A percentile compares a stretch with the other conserved stretches of the same genome.
phyloP scores from a whole-genome alignment of 2,329 filamentous ascomycete genomes.

The Calonectria pteridis region DNA sequence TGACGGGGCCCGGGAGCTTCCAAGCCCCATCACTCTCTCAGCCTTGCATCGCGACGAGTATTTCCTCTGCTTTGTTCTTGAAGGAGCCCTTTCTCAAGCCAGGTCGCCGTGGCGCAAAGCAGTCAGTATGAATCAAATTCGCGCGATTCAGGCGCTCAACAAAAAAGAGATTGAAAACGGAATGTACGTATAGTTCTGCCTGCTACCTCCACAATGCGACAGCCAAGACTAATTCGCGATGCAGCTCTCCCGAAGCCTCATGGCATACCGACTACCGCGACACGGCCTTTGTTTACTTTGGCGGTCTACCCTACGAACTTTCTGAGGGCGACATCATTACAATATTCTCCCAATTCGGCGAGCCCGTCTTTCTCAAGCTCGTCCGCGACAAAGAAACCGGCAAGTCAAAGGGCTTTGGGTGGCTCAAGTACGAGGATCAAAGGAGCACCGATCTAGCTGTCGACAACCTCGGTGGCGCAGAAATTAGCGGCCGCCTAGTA shows the following conservation, averaged over 20 bases:
- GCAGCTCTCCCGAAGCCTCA: slow-evolving; percentile 84
- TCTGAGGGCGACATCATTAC: slow-evolving; percentile 96
- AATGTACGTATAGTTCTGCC: slow-evolving; percentile 67
- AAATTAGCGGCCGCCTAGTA: slow-evolving; percentile 82
- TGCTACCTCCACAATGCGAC: background rate
- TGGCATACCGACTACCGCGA: slow-evolving; percentile 99
- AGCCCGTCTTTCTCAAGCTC: slow-evolving; percentile 93
- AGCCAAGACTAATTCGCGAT: slow-evolving; percentile 40
- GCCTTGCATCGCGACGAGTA: slow-evolving; percentile 28
- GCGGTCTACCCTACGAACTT: slow-evolving; percentile 90
- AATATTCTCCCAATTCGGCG: slow-evolving; percentile 97
- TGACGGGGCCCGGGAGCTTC: background rate
- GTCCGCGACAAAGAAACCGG: slow-evolving; percentile 96
- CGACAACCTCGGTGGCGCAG: slow-evolving; percentile 92
- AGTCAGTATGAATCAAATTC: slow-evolving; percentile 88
- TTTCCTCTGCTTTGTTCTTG: slow-evolving; percentile 4
- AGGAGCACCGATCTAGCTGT: slow-evolving; percentile 95
- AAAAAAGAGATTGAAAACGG: slow-evolving; percentile 93
- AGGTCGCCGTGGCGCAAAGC: background rate
- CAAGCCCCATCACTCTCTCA: slow-evolving; percentile 22
- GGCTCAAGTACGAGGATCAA: slow-evolving; percentile 98
- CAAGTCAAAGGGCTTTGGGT: slow-evolving; percentile 94
- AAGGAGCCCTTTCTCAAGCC: background rate
- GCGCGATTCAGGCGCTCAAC: slow-evolving; percentile 92
- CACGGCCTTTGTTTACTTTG: slow-evolving; percentile 96